Evolutionary conservation across 73 alveolate genomes (phyloP).

Genomic region (Symbiodinium natans): DNA sequence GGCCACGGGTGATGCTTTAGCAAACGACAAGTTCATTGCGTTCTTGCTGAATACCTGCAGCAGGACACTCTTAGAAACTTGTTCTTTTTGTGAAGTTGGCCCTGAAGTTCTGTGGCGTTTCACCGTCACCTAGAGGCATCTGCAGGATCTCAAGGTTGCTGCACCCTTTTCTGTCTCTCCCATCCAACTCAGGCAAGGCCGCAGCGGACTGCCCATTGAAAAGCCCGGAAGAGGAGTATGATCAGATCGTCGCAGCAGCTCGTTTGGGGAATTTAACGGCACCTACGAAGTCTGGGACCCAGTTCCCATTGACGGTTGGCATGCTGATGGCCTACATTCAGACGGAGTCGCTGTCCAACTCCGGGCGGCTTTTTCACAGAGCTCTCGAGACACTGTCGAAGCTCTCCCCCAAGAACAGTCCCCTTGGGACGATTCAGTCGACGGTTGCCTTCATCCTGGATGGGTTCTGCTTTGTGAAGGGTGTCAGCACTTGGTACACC

Average conservation of each 20-base stretch:
- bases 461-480: conserved; percentile 73
- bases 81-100: neutral
- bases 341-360: conserved; percentile 32
- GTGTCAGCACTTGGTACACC: conserved; percentile 70
- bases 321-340: conserved; percentile 79
- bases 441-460: conserved; percentile 69
- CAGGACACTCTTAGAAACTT: neutral
- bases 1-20: conserved; percentile 57
- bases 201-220: neutral
- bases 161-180: neutral
- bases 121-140: neutral
- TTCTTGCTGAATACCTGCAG: conserved; percentile 54
- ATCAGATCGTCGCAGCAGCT: neutral
- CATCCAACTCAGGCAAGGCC: neutral
- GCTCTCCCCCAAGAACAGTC: neutral
- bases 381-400: neutral
- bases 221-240: conserved; percentile 8
- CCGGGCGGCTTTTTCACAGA: neutral
- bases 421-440: neutral
- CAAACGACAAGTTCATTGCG: conserved; percentile 81
- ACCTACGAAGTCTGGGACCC: conserved; percentile 2
- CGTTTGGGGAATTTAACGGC: neutral
- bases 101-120: too few species aligned
- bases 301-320: conserved; percentile 51
- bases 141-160: neutral